Evolutionary conservation across 2,329 filamentous ascomycete genomes (phyloP), one percentile per base, ranked within the genome.

Genomic region (Monosporascus sp.): DNA sequence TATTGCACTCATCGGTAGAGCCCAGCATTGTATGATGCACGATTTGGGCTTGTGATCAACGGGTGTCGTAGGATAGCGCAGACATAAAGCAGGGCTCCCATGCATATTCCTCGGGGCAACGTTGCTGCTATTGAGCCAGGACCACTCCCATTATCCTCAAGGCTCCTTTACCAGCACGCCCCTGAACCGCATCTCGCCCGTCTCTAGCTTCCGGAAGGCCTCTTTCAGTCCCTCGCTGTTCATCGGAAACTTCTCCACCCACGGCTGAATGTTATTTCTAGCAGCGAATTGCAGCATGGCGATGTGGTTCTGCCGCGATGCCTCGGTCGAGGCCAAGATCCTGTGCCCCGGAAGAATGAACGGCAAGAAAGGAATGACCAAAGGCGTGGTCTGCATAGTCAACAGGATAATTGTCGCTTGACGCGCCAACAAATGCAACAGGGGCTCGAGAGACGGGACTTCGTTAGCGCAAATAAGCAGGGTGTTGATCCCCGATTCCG

Each of bases 231-330:
- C 58, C 19, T 49, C 26, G n/a, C 48, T 47, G 19, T 49, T 59
- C 56, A 60, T 60, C 3, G 56, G 52, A 16, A 58, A 60, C n/a
- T 44, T 45, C 41, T 59, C 56, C n/a, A 59, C 48, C 50, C 50
- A 55, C 2, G 58, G 56, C 37, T 47, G 52, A 43, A 60, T 54
- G 3, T 50, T 34, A 43, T 59, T 53, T 6, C 49, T 51, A n/a
- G 58, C 53, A n/a, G 52, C 54, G 37, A 60, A 60, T 19, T 49
- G 37, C 16, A 60, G 49, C 54, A 56, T 58, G 5, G 50, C 50
- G 19, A 51, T 38, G 17, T 58, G 58, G 8, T 60, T 60, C n/a
- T 50, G 52, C 17, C 51, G 50, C 24, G 58, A 56, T 2, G 58
- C 56, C 22, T 55, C 56, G 14, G 54, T 58, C 3, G 55, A 56